phyloP scores from a whole-genome alignment of 441 rosid genomes.

The Corymbia calophylla region DNA sequence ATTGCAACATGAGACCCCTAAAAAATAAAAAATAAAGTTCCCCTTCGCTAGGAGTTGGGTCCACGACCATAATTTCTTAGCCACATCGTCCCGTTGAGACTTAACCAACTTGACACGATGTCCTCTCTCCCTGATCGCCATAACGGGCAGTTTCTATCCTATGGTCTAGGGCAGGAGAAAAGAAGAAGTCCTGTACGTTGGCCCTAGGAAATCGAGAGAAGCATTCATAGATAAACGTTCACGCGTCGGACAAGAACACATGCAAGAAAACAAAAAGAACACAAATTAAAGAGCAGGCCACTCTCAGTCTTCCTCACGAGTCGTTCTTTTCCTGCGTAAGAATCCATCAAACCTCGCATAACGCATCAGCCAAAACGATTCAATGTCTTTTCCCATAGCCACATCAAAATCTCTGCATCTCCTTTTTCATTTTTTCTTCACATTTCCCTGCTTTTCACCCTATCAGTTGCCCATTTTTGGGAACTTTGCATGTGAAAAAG shows the following conservation, averaged over 20 bases:
- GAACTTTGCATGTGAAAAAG: neutral
- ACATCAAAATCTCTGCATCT: conserved; percentile 3
- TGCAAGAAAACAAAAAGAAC: conserved; percentile 7
- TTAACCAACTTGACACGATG: neutral
- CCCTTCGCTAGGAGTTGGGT: neutral
- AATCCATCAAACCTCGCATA: conserved; percentile 6
- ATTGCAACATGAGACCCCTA: neutral
- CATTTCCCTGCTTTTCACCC: neutral
- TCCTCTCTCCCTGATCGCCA: neutral
- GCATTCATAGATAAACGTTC: conserved; percentile 14
- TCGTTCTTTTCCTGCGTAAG: conserved; percentile 1
- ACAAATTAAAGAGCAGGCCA: neutral
- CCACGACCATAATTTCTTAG: neutral
- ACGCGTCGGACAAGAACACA: conserved; percentile 18
- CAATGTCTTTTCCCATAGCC: neutral
- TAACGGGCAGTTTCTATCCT: neutral
- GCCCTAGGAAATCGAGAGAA: conserved; percentile 4
- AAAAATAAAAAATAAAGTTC: neutral
- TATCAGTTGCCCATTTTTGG: neutral
- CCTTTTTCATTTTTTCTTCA: neutral
- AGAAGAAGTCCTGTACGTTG: neutral
- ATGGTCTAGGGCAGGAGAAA: neutral
- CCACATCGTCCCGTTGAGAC: neutral
- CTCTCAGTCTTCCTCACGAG: neutral
- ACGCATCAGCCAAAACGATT: neutral